phyloP scores from a whole-genome alignment of 225 moss, liverwort and hornwort genomes.

The Neckera pumila region DNA sequence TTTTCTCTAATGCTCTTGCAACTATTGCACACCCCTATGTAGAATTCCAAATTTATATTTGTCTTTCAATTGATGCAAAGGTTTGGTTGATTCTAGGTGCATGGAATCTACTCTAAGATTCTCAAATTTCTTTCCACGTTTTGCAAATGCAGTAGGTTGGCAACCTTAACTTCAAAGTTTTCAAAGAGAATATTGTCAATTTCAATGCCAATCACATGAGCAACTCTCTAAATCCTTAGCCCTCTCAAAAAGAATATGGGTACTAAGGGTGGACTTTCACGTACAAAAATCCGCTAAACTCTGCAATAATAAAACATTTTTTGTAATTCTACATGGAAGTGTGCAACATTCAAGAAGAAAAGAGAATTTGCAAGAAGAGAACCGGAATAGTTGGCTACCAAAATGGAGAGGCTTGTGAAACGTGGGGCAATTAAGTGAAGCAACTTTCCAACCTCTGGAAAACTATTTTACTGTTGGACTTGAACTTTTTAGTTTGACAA shows the following conservation, averaged over 20 bases:
- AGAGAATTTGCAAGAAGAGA: not conserved
- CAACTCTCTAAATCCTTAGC: accelerated
- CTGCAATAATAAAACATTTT: not conserved
- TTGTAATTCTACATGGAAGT: accelerated
- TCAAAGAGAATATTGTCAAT: too few relatives aligned
- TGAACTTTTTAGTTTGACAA: not conserved
- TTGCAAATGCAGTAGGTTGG: not conserved
- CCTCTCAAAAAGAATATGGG: not conserved
- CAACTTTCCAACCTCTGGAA: accelerated
- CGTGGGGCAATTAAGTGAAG: accelerated
- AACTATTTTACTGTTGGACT: accelerated
- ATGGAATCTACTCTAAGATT: not conserved
- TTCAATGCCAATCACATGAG: not conserved
- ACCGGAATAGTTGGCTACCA: accelerated
- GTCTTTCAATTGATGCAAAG: not conserved
- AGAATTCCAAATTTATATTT: not conserved
- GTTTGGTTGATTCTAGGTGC: not conserved
- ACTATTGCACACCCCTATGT: not conserved
- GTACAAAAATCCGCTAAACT: not conserved
- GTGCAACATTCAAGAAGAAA: too few relatives aligned
- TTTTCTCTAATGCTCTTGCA: too few relatives aligned
- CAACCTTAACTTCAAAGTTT: not conserved
- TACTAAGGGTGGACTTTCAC: not conserved
- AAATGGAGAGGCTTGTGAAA: not conserved
- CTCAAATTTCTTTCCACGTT: not conserved